Conservation (phyloP, 2,329 filamentous ascomycete genomes). For the Colletotrichum abscissum region DNA sequence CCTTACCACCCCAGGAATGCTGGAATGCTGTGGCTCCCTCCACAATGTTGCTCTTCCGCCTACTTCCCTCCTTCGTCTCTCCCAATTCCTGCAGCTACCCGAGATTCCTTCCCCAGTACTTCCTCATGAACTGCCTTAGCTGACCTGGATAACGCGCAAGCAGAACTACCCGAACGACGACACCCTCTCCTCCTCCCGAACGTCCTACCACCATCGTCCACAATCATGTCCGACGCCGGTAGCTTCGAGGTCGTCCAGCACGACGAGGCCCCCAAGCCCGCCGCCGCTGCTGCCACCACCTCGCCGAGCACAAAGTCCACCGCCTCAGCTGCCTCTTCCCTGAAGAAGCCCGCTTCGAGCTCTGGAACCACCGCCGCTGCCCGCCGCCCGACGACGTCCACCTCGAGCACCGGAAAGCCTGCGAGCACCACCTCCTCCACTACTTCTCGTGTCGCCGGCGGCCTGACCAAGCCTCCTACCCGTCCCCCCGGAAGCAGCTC, state of each 20-base stretch:
- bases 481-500: constrained; percentile 54
- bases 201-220: constrained; percentile 17
- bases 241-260: constrained; percentile 57
- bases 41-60: not conserved
- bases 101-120: not conserved
- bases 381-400: constrained; percentile 47
- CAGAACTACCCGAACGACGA: constrained; percentile 18
- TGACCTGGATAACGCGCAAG: constrained; percentile 16
- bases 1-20: constrained; percentile 1
- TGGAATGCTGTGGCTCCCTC: constrained; percentile 20
- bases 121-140: not conserved
- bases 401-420: constrained; percentile 44
- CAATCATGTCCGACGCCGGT: constrained; percentile 60
- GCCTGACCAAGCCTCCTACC: constrained; percentile 60
- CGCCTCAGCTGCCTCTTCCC: constrained; percentile 41
- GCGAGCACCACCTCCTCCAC: constrained; percentile 45
- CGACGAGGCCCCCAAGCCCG: constrained; percentile 50
- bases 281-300: constrained; percentile 41
- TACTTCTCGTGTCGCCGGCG: constrained; percentile 49
- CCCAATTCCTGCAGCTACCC: constrained; percentile 26
- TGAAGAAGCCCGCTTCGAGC: constrained; percentile 48
- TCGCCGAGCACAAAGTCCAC: constrained; percentile 48
- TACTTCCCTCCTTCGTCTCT: not conserved
- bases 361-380: constrained; percentile 43
- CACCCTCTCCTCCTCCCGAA: constrained; percentile 5